phyloP scores from a whole-genome alignment of 345 rosid species.

The Orychophragmus violaceus region DNA sequence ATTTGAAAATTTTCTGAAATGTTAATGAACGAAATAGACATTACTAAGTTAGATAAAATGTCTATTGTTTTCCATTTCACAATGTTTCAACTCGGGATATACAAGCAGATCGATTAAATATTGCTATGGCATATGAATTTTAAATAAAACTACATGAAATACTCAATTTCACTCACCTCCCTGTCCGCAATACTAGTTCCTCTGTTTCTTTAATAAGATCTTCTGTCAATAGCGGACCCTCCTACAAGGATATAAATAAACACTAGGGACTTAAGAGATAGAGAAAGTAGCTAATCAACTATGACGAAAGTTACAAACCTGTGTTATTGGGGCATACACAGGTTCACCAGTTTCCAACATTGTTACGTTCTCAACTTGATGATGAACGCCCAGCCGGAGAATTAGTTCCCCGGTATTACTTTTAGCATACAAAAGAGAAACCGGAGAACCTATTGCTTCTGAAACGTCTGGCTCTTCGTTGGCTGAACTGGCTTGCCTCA shows the following conservation, averaged over 20 bases:
- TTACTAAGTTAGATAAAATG: not conserved
- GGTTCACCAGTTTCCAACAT: slow-evolving; percentile 96
- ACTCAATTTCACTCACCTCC: slow-evolving; percentile 53
- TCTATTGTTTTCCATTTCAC: not conserved
- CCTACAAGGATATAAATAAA: slow-evolving; percentile 44
- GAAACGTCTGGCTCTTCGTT: slow-evolving; percentile 38
- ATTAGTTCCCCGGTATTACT: slow-evolving; percentile 60
- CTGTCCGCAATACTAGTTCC: slow-evolving; percentile 90
- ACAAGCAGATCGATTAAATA: not conserved
- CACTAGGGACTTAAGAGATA: slow-evolving; percentile 2
- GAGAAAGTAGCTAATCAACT: not conserved
- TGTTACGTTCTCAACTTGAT: slow-evolving; percentile 46
- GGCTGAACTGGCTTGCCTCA: slow-evolving; percentile 47
- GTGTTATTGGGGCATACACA: slow-evolving; percentile 72
- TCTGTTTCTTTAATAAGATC: slow-evolving; percentile 95
- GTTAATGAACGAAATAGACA: not conserved
- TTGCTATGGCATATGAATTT: not conserved
- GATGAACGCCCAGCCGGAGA: slow-evolving; percentile 65
- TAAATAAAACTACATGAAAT: not conserved
- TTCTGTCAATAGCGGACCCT: slow-evolving; percentile 89
- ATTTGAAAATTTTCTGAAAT: slow-evolving; percentile 10
- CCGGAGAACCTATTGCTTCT: slow-evolving; percentile 22
- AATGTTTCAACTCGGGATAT: not conserved
- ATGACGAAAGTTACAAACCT: slow-evolving; percentile 48
- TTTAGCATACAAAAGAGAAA: slow-evolving; percentile 52